phyloP scores from a whole-genome alignment of 2,329 filamentous ascomycete genomes.

The Clarireedia homoeocarpa region DNA sequence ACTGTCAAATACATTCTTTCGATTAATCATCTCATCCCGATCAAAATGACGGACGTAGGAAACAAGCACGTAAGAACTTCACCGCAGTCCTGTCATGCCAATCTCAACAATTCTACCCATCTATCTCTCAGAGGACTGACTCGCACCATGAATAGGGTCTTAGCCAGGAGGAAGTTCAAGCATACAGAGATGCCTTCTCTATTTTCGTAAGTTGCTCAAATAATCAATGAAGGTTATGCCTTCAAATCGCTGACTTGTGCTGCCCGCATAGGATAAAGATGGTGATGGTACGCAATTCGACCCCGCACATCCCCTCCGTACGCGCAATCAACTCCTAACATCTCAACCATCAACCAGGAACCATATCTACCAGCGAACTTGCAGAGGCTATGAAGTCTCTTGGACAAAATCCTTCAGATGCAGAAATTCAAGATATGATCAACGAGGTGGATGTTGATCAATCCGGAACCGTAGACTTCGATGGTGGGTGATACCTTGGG shows the following conservation, averaged over 20 bases:
- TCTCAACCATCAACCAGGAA: neutral
- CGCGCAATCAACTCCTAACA: neutral
- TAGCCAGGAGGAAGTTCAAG: slow-evolving; percentile 7
- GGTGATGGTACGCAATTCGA: slow-evolving; percentile 8
- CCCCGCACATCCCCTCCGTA: slow-evolving; percentile 4
- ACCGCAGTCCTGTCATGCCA: neutral
- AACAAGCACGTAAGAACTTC: neutral
- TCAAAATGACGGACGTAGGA: neutral
- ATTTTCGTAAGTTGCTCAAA: slow-evolving; percentile 2
- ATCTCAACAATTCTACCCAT: neutral
- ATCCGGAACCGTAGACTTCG: slow-evolving; percentile 10
- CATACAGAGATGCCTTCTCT: slow-evolving; percentile 10
- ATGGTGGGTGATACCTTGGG: slow-evolving; percentile 5
- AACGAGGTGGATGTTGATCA: slow-evolving; percentile 11
- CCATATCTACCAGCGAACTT: slow-evolving; percentile 5
- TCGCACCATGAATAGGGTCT: slow-evolving; percentile 1
- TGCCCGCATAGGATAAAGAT: slow-evolving; percentile 3
- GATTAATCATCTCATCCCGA: neutral
- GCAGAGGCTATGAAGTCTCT: slow-evolving; percentile 9
- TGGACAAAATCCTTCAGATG: slow-evolving; percentile 9
- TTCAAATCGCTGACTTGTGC: neutral
- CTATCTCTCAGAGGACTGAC: neutral
- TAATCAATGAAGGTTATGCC: neutral
- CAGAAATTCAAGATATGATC: slow-evolving; percentile 10
- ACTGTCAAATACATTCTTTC: too few relatives aligned